Conservation (phyloP, 108 stramenopile genomes). For the Aureococcus anophagefferens region DNA sequence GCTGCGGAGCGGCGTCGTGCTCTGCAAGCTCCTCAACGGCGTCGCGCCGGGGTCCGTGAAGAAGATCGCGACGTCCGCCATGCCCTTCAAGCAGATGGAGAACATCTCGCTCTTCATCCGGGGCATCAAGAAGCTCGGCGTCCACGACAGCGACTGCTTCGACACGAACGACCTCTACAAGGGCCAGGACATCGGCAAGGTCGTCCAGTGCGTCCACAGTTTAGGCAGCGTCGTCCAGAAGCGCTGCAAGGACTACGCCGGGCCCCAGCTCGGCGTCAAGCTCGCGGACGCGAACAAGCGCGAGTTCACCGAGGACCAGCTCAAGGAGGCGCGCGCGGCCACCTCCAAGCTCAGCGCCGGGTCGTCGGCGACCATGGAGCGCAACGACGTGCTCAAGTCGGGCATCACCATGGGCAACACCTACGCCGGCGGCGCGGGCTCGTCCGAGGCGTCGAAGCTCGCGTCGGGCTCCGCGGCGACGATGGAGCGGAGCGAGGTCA, state of each 20-base stretch:
- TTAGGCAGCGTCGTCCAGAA: constrained; percentile 26
- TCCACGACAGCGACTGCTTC: constrained; percentile 36
- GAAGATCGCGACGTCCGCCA: not conserved
- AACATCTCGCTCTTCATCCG: constrained; percentile 22
- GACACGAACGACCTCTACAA: constrained; percentile 38
- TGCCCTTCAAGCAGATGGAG: constrained; percentile 47
- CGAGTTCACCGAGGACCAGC: constrained; percentile 1
- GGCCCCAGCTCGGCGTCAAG: constrained; percentile 22
- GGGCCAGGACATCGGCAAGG: constrained; percentile 30
- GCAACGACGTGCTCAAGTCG: not conserved
- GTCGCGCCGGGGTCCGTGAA: constrained; percentile 1
- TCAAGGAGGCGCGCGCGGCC: not conserved
- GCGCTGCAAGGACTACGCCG: constrained; percentile 9
- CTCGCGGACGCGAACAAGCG: not conserved
- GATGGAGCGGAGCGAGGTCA: not conserved
- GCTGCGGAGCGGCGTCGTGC: constrained; percentile 6
- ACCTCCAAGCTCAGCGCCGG: constrained; percentile 14
- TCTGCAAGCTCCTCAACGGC: constrained; percentile 6
- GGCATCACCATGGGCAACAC: not conserved
- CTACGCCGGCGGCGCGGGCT: not conserved
- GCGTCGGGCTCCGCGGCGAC: not conserved
- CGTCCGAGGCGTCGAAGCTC: not conserved
- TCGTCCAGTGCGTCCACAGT: constrained; percentile 34
- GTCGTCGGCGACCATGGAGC: constrained; percentile 11
- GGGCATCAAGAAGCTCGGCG: constrained; percentile 15